Evolutionary conservation across 2,329 filamentous ascomycete species (phyloP).

Genomic region (Hansfordia pulvinata): DNA sequence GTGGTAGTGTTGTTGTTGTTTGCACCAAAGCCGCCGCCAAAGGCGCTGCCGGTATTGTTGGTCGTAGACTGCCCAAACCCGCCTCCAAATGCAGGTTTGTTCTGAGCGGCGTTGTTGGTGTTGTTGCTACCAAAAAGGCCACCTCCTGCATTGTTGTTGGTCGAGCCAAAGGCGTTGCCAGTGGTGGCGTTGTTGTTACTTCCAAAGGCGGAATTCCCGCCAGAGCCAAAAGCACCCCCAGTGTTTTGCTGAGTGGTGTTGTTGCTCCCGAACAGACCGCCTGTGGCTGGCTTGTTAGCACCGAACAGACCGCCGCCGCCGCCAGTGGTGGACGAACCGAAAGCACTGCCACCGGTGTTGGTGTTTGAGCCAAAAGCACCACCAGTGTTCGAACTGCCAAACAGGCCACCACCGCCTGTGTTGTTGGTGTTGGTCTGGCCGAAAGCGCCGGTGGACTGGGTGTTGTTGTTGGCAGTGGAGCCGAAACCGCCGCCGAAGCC

Average conservation of each 20-base stretch:
- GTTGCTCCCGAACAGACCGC: constrained; percentile 23
- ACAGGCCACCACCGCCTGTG: constrained; percentile 19
- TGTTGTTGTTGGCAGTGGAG: constrained; percentile 4
- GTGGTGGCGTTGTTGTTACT: constrained; percentile 24
- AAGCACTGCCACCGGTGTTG: constrained; percentile 7
- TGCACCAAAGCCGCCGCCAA: constrained; percentile 24
- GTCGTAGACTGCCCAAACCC: constrained; percentile 16
- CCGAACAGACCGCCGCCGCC: constrained; percentile 24
- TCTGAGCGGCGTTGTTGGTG: constrained; percentile 10
- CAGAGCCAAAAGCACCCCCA: constrained; percentile 13
- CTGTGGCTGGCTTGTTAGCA: constrained; percentile 16
- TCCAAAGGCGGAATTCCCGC: constrained; percentile 26
- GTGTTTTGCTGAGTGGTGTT: constrained; percentile 12
- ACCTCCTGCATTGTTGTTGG: constrained; percentile 10
- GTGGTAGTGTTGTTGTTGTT: constrained; percentile 18
- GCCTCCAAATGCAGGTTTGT: constrained; percentile 8
- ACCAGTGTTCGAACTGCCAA: constrained; percentile 21
- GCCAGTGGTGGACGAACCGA: constrained; percentile 14
- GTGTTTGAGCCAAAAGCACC: constrained; percentile 14
- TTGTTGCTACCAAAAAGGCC: constrained; percentile 24
- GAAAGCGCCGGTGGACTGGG: constrained; percentile 23
- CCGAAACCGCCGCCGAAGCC: constrained; percentile 20
- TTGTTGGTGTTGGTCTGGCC: constrained; percentile 21
- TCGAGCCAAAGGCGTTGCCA: constrained; percentile 26
- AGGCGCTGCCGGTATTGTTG: constrained; percentile 24